A percentile compares a stretch with the other conserved stretches of the same genome.
Evolutionary conservation across 2,329 filamentous ascomycete species (phyloP).

Genomic region (Amauroascus niger): DNA sequence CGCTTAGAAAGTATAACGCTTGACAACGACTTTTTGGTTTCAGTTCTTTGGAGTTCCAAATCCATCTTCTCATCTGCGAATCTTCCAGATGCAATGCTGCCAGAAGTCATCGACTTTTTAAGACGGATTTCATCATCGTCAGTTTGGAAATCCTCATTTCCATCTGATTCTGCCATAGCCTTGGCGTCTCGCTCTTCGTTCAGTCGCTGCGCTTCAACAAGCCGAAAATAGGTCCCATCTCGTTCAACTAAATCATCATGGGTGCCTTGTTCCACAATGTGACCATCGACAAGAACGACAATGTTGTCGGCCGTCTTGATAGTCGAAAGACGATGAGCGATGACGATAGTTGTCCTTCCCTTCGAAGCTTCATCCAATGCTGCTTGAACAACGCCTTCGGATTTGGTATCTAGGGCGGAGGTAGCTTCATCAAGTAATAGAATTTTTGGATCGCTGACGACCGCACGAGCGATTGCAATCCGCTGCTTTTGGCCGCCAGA

Average conservation of each 20-base stretch:
- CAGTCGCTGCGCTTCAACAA: slow-evolving; percentile 84
- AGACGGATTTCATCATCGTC: slow-evolving; percentile 7
- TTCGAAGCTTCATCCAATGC: slow-evolving; percentile 77
- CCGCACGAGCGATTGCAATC: slow-evolving; percentile 83
- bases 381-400: slow-evolving; percentile 86
- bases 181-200: slow-evolving; percentile 43
- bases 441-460: slow-evolving; percentile 86
- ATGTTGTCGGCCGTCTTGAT: slow-evolving; percentile 94
- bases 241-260: slow-evolving; percentile 67
- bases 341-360: slow-evolving; percentile 88
- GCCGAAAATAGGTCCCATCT: slow-evolving; percentile 65
- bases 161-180: slow-evolving; percentile 23
- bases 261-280: slow-evolving; percentile 85
- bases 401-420: slow-evolving; percentile 85
- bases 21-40: slow-evolving; percentile 51
- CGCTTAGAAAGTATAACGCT: slow-evolving; percentile 58
- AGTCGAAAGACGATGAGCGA: slow-evolving; percentile 89
- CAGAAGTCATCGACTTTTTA: slow-evolving; percentile 8
- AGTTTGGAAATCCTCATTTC: slow-evolving; percentile 17
- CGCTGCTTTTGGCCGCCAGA: slow-evolving; percentile 96
- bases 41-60: slow-evolving; percentile 33
- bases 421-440: slow-evolving; percentile 92
- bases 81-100: slow-evolving; percentile 21
- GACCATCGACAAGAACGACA: slow-evolving; percentile 76
- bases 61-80: slow-evolving; percentile 28